A percentile compares a stretch with the other conserved stretches of the same genome.
These are phyloP conservation scores for Penicillium flavigenum DNA, from an alignment of 495 filamentous ascomycete genomes.

Conservation along the genomic window DNA sequence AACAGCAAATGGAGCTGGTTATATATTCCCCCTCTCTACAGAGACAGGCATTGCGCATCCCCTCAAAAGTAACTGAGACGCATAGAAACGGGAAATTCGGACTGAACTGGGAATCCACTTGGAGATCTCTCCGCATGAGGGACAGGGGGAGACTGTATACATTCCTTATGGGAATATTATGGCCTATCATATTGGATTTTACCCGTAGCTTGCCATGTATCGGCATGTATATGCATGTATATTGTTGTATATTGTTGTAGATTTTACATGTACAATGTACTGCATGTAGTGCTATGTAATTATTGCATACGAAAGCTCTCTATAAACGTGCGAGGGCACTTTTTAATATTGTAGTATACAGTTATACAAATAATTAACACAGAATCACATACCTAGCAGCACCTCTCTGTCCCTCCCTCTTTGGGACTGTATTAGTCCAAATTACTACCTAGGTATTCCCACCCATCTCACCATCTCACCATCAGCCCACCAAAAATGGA, in stretches of 20 bases:
- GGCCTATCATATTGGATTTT: constrained; percentile 13
- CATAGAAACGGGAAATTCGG: constrained; percentile 7
- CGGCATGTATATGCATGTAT: background rate
- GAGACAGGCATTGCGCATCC: constrained; percentile 1
- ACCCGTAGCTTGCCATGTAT: background rate
- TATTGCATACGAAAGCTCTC: too few species aligned
- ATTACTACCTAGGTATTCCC: too few species aligned
- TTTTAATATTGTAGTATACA: background rate
- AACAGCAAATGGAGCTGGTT: constrained; percentile 3
- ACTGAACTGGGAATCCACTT: constrained; percentile 18
- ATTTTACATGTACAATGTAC: background rate
- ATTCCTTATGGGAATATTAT: background rate
- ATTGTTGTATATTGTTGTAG: too few species aligned
- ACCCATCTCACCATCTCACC: background rate
- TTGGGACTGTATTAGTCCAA: too few species aligned
- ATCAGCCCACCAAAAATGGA: background rate
- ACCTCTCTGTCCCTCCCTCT: too few species aligned
- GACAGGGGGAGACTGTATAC: constrained; percentile 4
- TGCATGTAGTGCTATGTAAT: too few species aligned
- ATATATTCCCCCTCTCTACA: constrained; percentile 7
- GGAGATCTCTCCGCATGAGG: constrained; percentile 28
- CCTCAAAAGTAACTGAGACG: constrained; percentile 6
- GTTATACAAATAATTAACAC: background rate
- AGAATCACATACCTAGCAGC: too few species aligned
- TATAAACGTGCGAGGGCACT: background rate